A percentile compares a stretch with the other conserved stretches of the same genome.
These are phyloP conservation scores for Leccinum subgranulosum DNA, from an alignment of 768 basidiomycete species.

Conservation along the genomic window DNA sequence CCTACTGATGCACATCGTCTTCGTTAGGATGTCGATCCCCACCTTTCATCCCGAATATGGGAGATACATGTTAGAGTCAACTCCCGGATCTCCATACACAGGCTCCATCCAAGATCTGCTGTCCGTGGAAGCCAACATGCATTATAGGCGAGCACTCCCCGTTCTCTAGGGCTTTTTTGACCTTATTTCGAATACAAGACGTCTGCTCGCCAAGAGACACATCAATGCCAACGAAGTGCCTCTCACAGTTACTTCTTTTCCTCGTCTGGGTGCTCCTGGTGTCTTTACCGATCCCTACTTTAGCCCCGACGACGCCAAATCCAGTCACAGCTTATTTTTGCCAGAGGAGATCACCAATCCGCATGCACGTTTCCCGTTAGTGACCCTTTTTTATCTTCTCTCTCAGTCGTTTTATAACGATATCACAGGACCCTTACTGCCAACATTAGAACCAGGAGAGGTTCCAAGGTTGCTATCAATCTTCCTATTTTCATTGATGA, in stretches of 20 bases:
- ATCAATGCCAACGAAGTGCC: conserved; percentile 86
- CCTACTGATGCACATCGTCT: background rate
- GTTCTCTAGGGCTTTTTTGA: background rate
- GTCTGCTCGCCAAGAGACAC: conserved; percentile 78
- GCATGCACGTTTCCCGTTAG: conserved; percentile 96
- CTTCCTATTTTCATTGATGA: conserved; percentile 89
- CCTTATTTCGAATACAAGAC: conserved; percentile 43
- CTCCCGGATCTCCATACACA: conserved; percentile 93
- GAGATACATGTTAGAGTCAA: conserved; percentile 97
- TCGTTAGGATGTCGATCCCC: conserved; percentile 65
- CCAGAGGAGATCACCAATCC: conserved; percentile 96
- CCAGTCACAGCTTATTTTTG: conserved; percentile 91
- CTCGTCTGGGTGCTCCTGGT: conserved; percentile 83
- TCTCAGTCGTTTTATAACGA: conserved; percentile 8
- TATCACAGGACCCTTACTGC: conserved; percentile 85
- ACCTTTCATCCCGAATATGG: conserved; percentile 99
- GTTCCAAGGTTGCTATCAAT: conserved; percentile 94
- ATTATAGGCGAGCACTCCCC: conserved; percentile 60
- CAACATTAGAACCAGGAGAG: conserved; percentile 87
- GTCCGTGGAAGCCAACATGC: conserved; percentile 93
- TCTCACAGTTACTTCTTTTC: conserved; percentile 93
- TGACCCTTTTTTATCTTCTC: conserved; percentile 22
- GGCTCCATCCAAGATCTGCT: conserved; percentile 83
- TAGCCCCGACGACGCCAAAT: conserved; percentile 69
- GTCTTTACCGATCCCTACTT: conserved; percentile 91